A percentile compares a stretch with the other conserved stretches of the same genome.
Evolutionary conservation across 169 alveolate genomes (phyloP).

Genomic region (Plasmodium sp.): DNA sequence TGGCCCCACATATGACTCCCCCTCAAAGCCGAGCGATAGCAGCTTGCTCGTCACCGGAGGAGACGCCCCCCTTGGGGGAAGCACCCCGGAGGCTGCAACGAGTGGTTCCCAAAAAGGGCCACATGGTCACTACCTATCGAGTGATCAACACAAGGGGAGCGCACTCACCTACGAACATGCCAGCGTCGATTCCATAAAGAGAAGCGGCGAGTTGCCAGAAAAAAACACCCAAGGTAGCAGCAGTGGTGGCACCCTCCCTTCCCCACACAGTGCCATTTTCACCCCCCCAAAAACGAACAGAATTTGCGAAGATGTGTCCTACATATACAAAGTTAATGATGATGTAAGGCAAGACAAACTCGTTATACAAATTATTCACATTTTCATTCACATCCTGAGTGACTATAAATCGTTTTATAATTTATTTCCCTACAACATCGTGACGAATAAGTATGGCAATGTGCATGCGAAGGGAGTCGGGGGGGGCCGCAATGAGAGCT

Average conservation of each 20-base stretch:
- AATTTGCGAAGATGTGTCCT: conserved; percentile 54
- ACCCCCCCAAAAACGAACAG: neutral
- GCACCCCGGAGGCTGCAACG: neutral
- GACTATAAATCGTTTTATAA: conserved; percentile 82
- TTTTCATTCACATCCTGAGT: conserved; percentile 82
- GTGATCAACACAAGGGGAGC: neutral
- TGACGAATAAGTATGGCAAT: conserved; percentile 73
- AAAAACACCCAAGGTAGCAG: neutral
- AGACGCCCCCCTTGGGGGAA: neutral
- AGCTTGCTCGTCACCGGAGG: neutral
- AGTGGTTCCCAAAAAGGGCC: neutral
- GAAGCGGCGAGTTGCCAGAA: neutral
- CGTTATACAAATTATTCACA: conserved; percentile 85
- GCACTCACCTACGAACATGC: neutral
- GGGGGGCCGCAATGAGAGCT: conserved; percentile 12
- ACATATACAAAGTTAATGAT: conserved; percentile 89
- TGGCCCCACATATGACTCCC: neutral
- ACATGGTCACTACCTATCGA: neutral
- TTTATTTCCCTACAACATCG: conserved; percentile 81
- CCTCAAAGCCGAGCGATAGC: neutral
- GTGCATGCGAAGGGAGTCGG: conserved; percentile 39
- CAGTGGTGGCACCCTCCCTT: neutral
- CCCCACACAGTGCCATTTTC: neutral
- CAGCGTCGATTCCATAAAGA: too few species aligned
- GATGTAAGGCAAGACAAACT: conserved; percentile 90